Base-by-base conservation (phyloP, 2,329 filamentous ascomycete genomes). In the Nakataea oryzae region DNA sequence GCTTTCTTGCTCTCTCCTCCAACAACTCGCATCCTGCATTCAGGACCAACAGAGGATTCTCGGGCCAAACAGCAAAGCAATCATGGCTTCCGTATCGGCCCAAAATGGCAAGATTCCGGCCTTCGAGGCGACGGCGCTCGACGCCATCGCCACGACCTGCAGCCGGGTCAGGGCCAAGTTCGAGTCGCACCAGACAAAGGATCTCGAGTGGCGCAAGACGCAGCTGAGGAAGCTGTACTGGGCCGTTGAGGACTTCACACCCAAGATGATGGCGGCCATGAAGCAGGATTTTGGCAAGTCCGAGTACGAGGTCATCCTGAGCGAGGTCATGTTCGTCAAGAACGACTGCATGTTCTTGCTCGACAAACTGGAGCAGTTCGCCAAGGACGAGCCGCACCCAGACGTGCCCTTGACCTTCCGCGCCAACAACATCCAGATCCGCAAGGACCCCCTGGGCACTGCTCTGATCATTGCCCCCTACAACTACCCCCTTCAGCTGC, bases 201-300 rank as follows among this genome's bases (percentile, higher is more conserved):
- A 90, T 62, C 72, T 97, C 64, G 83, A 90, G 70, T 97, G 89
- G 78, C 87, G 95, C 66, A 80, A 93, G 65, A 81, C 85, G 62
- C 95, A 97, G 81, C 85, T 99, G 64, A 89, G 93, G 69, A 93
- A 92, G 81, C 86, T 97, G 62, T 97, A 96, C 80, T 97, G 95
- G 95, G 92, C 84, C 9, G 74, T 97, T 67, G 86, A 86, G 66
- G 93, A 97, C 79, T 87, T 90, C 72, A 82, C 86, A 62, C 79
- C 85, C 57, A 83, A 88, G 68, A 81, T 97, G 64, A 72, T 85
- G 67, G 89, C 91, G 73, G 91, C 93, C 27, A 84, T 91, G 71
- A 81, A 84, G 71, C 80, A 83, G 68, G 95, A 99, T 71, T 78
- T 97, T 66, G 83, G 85, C 73, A 96, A 96, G 79, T 83, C 87